phyloP scores from a whole-genome alignment of 768 basidiomycete genomes.

The Panus rudis region DNA sequence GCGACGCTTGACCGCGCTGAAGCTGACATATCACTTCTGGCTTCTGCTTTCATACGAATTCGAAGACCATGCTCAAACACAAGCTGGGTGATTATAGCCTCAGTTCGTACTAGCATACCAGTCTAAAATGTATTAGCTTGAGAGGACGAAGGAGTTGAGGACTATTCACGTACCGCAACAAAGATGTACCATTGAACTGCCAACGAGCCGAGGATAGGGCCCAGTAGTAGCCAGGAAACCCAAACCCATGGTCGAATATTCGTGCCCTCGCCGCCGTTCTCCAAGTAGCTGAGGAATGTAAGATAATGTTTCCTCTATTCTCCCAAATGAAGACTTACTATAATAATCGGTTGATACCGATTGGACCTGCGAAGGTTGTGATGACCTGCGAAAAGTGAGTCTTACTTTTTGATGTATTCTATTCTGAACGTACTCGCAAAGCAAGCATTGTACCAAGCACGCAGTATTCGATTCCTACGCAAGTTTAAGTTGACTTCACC shows the following conservation, averaged over 20 bases:
- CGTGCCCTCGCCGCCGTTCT: slow-evolving; percentile 28
- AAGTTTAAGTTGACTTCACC: not conserved
- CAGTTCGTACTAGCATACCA: slow-evolving; percentile 7
- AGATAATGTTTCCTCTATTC: not conserved
- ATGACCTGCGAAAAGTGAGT: slow-evolving; percentile 10
- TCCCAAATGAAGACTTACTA: slow-evolving; percentile 16
- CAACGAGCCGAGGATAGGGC: slow-evolving; percentile 28
- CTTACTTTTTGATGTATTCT: not conserved
- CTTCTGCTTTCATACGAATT: slow-evolving; percentile 32
- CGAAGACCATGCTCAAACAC: slow-evolving; percentile 51
- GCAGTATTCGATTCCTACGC: slow-evolving; percentile 14
- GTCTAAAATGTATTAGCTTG: slow-evolving; percentile 5
- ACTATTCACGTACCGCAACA: slow-evolving; percentile 20
- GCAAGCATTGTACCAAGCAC: slow-evolving; percentile 12
- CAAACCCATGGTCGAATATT: slow-evolving; percentile 43
- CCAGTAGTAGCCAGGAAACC: slow-evolving; percentile 30
- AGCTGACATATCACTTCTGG: not conserved
- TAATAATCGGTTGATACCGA: slow-evolving; percentile 33
- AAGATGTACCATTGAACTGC: slow-evolving; percentile 36
- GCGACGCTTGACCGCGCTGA: slow-evolving; percentile 14
- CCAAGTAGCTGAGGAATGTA: slow-evolving; percentile 24
- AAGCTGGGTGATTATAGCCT: slow-evolving; percentile 42
- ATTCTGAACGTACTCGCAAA: slow-evolving; percentile 10
- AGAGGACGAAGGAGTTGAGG: not conserved
- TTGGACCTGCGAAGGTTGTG: slow-evolving; percentile 15